phyloP scores from a whole-genome alignment of 768 basidiomycete species.

The Daedaleopsis nitida region DNA sequence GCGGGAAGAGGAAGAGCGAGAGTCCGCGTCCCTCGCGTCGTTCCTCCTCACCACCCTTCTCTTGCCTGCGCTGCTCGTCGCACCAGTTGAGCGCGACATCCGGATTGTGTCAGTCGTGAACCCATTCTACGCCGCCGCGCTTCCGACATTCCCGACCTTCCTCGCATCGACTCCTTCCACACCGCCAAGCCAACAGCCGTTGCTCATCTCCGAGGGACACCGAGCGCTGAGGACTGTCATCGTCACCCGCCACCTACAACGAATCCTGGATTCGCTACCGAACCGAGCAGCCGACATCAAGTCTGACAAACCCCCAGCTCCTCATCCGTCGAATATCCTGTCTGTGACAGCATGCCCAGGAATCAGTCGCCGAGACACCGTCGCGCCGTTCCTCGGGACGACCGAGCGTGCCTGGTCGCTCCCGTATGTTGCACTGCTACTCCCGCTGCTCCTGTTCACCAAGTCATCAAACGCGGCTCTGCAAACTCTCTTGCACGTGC shows the following conservation, averaged over 20 bases:
- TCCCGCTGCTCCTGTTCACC: slow-evolving; percentile 65
- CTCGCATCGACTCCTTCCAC: slow-evolving; percentile 31
- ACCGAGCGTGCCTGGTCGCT: slow-evolving; percentile 39
- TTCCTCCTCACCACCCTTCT: slow-evolving; percentile 81
- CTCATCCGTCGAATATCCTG: slow-evolving; percentile 73
- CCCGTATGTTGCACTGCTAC: slow-evolving; percentile 71
- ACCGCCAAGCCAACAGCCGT: slow-evolving; percentile 7
- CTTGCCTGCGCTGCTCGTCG: slow-evolving; percentile 76
- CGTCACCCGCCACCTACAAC: slow-evolving; percentile 79
- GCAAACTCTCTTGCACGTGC: slow-evolving; percentile 79
- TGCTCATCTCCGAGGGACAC: slow-evolving; percentile 62
- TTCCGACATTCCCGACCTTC: slow-evolving; percentile 41
- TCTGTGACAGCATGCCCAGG: slow-evolving; percentile 76
- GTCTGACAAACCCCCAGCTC: slow-evolving; percentile 23
- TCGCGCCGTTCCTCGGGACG: slow-evolving; percentile 57
- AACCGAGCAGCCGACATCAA: slow-evolving; percentile 39
- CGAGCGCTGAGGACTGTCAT: slow-evolving; percentile 64
- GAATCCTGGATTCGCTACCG: slow-evolving; percentile 81
- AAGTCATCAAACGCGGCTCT: slow-evolving; percentile 66
- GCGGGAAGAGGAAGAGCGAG: slow-evolving; percentile 40
- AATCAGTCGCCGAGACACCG: slow-evolving; percentile 68
- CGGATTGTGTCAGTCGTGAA: slow-evolving; percentile 87
- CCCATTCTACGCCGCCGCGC: slow-evolving; percentile 86
- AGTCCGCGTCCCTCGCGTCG: slow-evolving; percentile 59
- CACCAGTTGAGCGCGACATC: slow-evolving; percentile 87